Base-by-base conservation (phyloP, 257 asterid genomes). In the Capsicum baccatum region DNA sequence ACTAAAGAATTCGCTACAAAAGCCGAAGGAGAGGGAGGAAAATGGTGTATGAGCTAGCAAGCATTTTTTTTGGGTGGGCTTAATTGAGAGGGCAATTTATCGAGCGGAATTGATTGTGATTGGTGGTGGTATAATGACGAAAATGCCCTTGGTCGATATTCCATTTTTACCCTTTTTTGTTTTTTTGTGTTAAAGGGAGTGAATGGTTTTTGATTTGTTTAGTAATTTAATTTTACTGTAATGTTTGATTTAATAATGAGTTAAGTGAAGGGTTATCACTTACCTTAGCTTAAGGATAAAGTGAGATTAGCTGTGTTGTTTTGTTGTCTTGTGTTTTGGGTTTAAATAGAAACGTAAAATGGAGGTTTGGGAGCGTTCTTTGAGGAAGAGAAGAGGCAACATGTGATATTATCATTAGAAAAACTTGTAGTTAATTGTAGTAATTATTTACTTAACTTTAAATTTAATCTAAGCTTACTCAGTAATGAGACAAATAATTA, bases 201-300 rank as follows among this genome's bases (percentile, higher is more conserved):
- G 81, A 26, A 76, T 76, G 81, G 48, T 42, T 52, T 21, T 76
- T 21, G 81, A 54, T 76, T 76, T 7, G 8, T 21, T 50, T 52
- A 39, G 42, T 39, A 39, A 4, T 50, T 6, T 42, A 66, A 66
- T 33, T 67, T 7, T 7, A 67, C 6, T 67, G 19, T 48, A 47
- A 71, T 10, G 11, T 58, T 11, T 47, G n/a, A 71, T 71, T 11
- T 42, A 73, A 12, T 37, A 44, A 35, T 63, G 70, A 71, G 82
- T 79, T 19, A 85, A 85, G 84, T 79, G 62, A 85, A 86, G 3
- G 82, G 79, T 80, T 83, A 86, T 83, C 33, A 26, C 33, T 26
- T 26, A 26, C 33, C 69, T 57, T 88, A 81, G 83, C 88, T 85
- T 89, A 66, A 33, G 85, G 90, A 35, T 87, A 14, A 91, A 86